Conservation (phyloP, 2,329 filamentous ascomycete species). For the Orbilia brochopaga region DNA sequence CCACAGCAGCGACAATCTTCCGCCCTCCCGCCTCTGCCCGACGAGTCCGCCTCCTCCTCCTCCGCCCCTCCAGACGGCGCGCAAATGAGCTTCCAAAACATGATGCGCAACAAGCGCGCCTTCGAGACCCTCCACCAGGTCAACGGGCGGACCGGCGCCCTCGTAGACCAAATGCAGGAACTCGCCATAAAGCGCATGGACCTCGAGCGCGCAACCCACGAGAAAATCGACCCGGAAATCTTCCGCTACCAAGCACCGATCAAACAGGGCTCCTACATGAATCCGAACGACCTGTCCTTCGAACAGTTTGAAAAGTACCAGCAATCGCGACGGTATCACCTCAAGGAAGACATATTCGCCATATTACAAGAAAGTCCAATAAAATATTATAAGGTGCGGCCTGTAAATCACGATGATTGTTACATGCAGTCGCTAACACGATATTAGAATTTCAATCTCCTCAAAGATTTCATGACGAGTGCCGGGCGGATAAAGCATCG, state of each 20-base stretch:
- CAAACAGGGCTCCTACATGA: constrained; percentile 12
- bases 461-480: constrained; percentile 83
- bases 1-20: neutral
- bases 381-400: constrained; percentile 79
- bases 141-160: constrained; percentile 10
- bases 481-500: constrained; percentile 84
- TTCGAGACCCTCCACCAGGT: constrained; percentile 11
- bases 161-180: constrained; percentile 14
- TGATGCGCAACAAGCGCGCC: constrained; percentile 15
- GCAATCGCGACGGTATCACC: constrained; percentile 64
- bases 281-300: constrained; percentile 82
- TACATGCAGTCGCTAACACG: neutral
- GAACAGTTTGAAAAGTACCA: constrained; percentile 77
- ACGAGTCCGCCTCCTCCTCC: constrained; percentile 11
- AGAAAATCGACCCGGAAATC: constrained; percentile 31
- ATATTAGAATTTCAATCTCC: constrained; percentile 83
- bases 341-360: constrained; percentile 26
- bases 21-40: neutral
- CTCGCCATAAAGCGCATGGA: constrained; percentile 6
- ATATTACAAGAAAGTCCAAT: constrained; percentile 70
- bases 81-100: constrained; percentile 6
- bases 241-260: constrained; percentile 21
- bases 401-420: neutral
- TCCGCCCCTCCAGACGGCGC: neutral
- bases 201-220: constrained; percentile 11